Conservation (phyloP, 805 yeast species). For the Sungouiella thailandica region DNA sequence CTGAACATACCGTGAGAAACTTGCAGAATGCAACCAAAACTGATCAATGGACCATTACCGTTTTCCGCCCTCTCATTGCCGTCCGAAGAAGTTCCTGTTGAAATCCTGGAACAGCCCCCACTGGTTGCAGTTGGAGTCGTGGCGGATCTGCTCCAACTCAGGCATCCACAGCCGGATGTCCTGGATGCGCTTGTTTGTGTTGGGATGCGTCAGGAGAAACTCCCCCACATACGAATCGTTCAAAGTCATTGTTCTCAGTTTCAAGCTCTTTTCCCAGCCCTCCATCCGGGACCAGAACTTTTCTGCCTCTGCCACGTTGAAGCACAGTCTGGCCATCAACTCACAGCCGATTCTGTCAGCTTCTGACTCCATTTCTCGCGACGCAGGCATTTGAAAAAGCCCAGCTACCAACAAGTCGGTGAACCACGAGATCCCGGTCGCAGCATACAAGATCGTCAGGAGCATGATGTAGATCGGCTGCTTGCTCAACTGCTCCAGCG, state of each 20-base stretch:
- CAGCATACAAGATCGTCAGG: conserved; percentile 48
- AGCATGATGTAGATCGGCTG: conserved; percentile 64
- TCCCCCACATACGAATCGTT: conserved; percentile 43
- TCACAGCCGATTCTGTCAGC: conserved; percentile 93
- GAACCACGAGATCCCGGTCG: conserved; percentile 55
- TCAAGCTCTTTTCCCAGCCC: conserved; percentile 21
- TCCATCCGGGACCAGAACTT: conserved; percentile 82
- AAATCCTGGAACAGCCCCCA: conserved; percentile 12
- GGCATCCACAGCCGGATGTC: conserved; percentile 70
- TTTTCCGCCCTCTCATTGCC: too few species aligned
- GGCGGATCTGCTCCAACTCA: conserved; percentile 43
- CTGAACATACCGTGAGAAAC: too few species aligned
- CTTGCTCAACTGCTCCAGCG: conserved; percentile 74
- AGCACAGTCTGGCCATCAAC: conserved; percentile 89
- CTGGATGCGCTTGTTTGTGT: conserved; percentile 63
- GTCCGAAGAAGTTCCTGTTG: conserved; percentile 11
- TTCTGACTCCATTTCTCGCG: conserved; percentile 91
- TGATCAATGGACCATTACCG: too few species aligned
- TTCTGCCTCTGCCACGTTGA: conserved; percentile 68
- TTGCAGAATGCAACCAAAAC: too few species aligned
- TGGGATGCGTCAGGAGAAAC: conserved; percentile 85
- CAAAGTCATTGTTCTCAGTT: conserved; percentile 7
- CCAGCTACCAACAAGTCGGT: conserved; percentile 52
- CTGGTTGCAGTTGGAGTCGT: conserved; percentile 35
- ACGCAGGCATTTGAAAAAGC: conserved; percentile 71